These are phyloP conservation scores for Candida hungchunana DNA, from an alignment of 805 yeast genomes.

Conservation along the genomic window DNA sequence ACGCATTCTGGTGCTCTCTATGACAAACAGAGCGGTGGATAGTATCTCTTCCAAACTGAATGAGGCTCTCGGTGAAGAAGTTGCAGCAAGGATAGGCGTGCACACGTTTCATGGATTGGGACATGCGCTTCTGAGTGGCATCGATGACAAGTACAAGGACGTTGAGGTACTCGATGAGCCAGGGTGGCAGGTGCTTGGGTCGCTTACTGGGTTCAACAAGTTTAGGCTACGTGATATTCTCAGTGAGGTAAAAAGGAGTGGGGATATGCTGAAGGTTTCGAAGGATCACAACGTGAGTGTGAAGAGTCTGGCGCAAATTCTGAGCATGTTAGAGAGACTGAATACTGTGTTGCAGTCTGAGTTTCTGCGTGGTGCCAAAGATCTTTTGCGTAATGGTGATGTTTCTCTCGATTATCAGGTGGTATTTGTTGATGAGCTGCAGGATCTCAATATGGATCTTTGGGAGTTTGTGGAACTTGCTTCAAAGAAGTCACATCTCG, in stretches of 20 bases:
- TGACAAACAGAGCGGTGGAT: conserved; percentile 67
- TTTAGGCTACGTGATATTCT: conserved; percentile 11
- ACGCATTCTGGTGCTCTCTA: conserved; percentile 56
- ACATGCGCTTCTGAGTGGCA: conserved; percentile 40
- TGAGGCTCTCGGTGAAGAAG: conserved; percentile 31
- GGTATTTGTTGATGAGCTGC: conserved; percentile 68
- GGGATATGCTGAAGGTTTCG: neutral
- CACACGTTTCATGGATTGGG: conserved; percentile 66
- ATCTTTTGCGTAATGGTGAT: conserved; percentile 28
- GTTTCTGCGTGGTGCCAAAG: conserved; percentile 27
- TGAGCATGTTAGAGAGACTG: conserved; percentile 12
- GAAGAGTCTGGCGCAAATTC: conserved; percentile 2
- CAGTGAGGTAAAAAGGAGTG: conserved; percentile 1
- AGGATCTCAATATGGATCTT: conserved; percentile 57
- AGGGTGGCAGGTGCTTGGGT: conserved; percentile 41
- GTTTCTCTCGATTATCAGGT: conserved; percentile 29
- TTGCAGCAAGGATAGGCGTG: conserved; percentile 33
- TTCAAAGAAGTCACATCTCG: conserved; percentile 43
- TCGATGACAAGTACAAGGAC: conserved; percentile 19
- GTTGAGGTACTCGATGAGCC: conserved; percentile 49
- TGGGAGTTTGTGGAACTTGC: conserved; percentile 40
- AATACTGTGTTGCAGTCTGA: conserved; percentile 22
- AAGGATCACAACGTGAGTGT: conserved; percentile 1
- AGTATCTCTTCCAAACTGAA: conserved; percentile 34
- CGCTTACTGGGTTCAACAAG: conserved; percentile 11